Base-by-base conservation (phyloP, 805 yeast species). In the Candida incommunis region DNA sequence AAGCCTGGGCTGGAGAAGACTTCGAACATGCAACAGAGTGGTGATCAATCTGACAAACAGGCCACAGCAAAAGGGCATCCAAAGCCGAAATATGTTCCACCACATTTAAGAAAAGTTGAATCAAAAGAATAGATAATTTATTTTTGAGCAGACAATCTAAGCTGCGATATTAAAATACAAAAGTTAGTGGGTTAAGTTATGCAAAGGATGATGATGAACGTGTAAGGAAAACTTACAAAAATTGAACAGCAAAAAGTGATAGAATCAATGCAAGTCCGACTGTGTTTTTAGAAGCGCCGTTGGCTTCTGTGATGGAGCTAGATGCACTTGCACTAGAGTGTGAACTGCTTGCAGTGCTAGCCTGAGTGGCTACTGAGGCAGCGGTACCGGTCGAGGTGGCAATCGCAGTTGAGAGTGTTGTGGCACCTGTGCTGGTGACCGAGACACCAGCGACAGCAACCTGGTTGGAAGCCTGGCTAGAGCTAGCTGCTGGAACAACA, bases 381-480 rank as follows among this genome's bases (percentile, higher is more conserved):
- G 7, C 13, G 18, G 43, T 4, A 41, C 20, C 26, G 16, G 21
- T 5, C 40, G 18, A 15, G 21, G 34, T 29, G n/a, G 44, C 34
- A 24, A 25, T n/a, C 20, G 44, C 9, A 29, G 34, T 15, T 15
- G 24, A 11, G 5, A 16, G 16, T 9, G 23, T 4, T 18, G 34
- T 22, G n/a, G 44, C 20, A 25, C 7, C 16, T 18, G 44, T 9
- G 15, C 21, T 15, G 5, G 24, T 22, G 5, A 15, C 25, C 7
- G 21, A 22, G 13, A 9, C 4, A 5, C 43, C 29, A 9, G 22
- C 40, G 11, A 22, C 15, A 9, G 27, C 13, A 20, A 23, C 18
- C 11, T 11, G 16, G 18, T 16, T 44, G 34, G 18, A 35, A 46
- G 16, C 51, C 50, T 20, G 50, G 48, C 9, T 46, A 49, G 48